Evolutionary conservation across 208 protist species (phyloP).

Genomic region (Endotrypanum monterogeii): DNA sequence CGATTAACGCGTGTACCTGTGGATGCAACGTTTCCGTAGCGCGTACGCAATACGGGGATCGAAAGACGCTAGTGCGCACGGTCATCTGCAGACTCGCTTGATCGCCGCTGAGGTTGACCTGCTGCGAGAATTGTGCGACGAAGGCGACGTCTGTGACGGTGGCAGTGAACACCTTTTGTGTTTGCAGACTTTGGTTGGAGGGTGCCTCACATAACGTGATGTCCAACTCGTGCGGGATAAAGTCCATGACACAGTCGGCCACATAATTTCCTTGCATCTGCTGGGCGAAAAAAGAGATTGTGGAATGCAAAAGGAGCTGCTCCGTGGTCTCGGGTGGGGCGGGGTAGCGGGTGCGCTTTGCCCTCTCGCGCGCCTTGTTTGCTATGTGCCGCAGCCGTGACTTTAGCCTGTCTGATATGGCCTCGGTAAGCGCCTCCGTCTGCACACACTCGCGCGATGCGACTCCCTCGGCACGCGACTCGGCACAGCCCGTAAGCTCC

Average conservation of each 20-base stretch:
- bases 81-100: constrained; percentile 71
- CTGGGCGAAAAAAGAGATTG: constrained; percentile 72
- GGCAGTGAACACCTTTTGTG: constrained; percentile 34
- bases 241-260: constrained; percentile 55
- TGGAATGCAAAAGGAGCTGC: constrained; percentile 70
- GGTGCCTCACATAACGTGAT: neutral
- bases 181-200: constrained; percentile 4
- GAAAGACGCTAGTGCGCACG: constrained; percentile 43
- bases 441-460: constrained; percentile 86
- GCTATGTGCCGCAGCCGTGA: constrained; percentile 49
- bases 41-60: constrained; percentile 58
- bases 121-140: constrained; percentile 44
- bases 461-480: constrained; percentile 55
- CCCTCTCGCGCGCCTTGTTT: constrained; percentile 54
- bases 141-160: constrained; percentile 33
- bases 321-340: constrained; percentile 61
- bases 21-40: constrained; percentile 67
- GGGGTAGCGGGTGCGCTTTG: constrained; percentile 55
- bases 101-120: constrained; percentile 45
- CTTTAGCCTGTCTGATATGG: constrained; percentile 62
- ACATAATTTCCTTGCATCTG: constrained; percentile 72
- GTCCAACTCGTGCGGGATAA: constrained; percentile 1
- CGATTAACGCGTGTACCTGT: constrained; percentile 67
- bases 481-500: constrained; percentile 62
- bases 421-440: constrained; percentile 71